phyloP scores from a whole-genome alignment of 306 rosid species.

The Prunus mongolica region DNA sequence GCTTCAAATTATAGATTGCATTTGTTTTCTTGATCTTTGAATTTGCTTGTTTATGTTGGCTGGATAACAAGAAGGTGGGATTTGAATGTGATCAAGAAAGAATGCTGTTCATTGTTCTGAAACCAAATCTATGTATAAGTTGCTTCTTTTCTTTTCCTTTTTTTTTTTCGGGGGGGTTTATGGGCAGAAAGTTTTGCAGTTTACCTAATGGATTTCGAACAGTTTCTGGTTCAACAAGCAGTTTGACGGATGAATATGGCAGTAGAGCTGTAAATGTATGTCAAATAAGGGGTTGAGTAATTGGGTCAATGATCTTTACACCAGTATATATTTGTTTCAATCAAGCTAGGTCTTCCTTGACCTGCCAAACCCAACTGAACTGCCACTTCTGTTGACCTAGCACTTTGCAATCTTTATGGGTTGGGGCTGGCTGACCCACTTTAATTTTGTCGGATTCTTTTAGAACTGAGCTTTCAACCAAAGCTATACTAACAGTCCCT shows the following conservation, averaged over 20 bases:
- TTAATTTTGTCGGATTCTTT: neutral
- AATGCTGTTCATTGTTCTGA: neutral
- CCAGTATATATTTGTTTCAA: neutral
- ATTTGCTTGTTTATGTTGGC: neutral
- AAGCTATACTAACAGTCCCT: no score
- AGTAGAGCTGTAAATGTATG: neutral
- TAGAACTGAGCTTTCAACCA: neutral
- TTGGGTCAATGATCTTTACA: neutral
- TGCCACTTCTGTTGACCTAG: slow-evolving; percentile 30
- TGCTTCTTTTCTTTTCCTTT: neutral
- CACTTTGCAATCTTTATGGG: neutral
- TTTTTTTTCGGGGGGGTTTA: neutral
- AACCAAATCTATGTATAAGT: neutral
- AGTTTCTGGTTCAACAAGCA: neutral
- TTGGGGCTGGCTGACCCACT: slow-evolving; percentile 21
- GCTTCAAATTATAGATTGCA: neutral
- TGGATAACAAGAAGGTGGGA: neutral
- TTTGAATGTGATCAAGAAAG: neutral
- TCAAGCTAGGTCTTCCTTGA: neutral
- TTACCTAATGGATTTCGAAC: neutral
- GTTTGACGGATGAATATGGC: neutral
- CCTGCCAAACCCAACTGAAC: slow-evolving; percentile 8
- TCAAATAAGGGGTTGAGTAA: neutral
- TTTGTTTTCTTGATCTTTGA: neutral
- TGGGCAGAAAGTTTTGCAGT: neutral